phyloP scores from a whole-genome alignment of 2,329 filamentous ascomycete genomes.

The Diatrype stigma region DNA sequence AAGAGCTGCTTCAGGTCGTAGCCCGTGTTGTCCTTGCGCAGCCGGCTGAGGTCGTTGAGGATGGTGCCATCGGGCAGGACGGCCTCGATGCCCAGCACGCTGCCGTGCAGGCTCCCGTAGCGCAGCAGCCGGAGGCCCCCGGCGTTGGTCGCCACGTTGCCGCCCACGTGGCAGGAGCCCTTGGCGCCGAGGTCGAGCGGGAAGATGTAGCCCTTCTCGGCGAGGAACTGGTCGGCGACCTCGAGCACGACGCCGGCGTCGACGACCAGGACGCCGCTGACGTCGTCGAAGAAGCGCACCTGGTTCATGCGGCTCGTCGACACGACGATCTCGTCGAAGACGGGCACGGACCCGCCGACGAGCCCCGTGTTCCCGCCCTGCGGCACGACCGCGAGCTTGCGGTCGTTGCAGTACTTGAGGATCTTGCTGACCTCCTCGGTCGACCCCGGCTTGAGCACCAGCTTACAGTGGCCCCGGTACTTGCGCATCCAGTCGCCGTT shows the following conservation, averaged over 20 bases:
- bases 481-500: constrained; percentile 99
- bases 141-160: constrained; percentile 93
- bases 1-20: constrained; percentile 79
- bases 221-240: constrained; percentile 79
- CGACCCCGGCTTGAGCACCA: constrained; percentile 81
- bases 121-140: constrained; percentile 84
- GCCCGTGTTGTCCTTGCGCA: constrained; percentile 98
- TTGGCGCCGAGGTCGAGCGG: constrained; percentile 97
- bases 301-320: constrained; percentile 86
- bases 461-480: constrained; percentile 82
- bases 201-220: constrained; percentile 82
- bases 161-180: constrained; percentile 92
- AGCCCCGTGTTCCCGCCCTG: constrained; percentile 97
- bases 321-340: constrained; percentile 97
- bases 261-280: constrained; percentile 83
- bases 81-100: constrained; percentile 84
- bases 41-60: constrained; percentile 78
- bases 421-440: constrained; percentile 89
- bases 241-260: constrained; percentile 93
- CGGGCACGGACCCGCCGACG: constrained; percentile 90
- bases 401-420: constrained; percentile 91
- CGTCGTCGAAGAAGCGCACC: constrained; percentile 87
- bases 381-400: constrained; percentile 87
- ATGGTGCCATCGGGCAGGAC: constrained; percentile 92
- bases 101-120: constrained; percentile 93